Percentiles rank a stretch among this genome's conserved stretches.
Evolutionary conservation across 2,329 filamentous ascomycete genomes (phyloP).

Genomic region (Diaporthe longicolla): DNA sequence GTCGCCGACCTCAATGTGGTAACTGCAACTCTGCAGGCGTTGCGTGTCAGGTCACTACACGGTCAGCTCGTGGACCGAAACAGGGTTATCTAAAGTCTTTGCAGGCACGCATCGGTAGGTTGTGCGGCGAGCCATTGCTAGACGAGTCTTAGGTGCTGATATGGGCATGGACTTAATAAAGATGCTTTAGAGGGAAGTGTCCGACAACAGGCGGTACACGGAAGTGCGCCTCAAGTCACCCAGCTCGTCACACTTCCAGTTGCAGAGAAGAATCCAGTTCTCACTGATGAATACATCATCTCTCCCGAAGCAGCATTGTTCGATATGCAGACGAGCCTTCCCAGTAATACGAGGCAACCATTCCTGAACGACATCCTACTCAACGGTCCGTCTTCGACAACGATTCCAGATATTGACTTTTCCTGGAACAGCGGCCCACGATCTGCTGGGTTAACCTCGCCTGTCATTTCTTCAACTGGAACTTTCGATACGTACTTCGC

Average conservation of each 20-base stretch:
- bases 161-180: neutral
- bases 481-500: neutral
- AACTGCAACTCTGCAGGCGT: conserved; percentile 8
- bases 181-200: conserved; percentile 27
- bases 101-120: conserved; percentile 46
- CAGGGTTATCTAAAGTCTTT: conserved; percentile 46
- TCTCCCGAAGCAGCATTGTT: neutral
- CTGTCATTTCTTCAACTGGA: neutral
- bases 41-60: conserved; percentile 6
- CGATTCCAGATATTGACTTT: neutral
- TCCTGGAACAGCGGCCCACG: neutral
- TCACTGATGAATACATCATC: conserved; percentile 4
- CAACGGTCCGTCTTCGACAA: neutral
- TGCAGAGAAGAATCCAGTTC: neutral
- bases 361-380: conserved; percentile 8
- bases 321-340: neutral
- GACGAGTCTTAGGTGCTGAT: neutral
- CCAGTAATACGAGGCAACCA: neutral
- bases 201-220: conserved; percentile 6
- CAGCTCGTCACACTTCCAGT: neutral
- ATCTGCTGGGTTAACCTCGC: neutral
- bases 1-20: conserved; percentile 8
- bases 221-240: neutral
- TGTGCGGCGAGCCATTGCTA: neutral
- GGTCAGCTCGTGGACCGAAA: conserved; percentile 43